Evolutionary conservation across 2,329 filamentous ascomycete species (phyloP), one percentile per base, ranked within the genome.

Genomic region (Aspergillus tanneri): DNA sequence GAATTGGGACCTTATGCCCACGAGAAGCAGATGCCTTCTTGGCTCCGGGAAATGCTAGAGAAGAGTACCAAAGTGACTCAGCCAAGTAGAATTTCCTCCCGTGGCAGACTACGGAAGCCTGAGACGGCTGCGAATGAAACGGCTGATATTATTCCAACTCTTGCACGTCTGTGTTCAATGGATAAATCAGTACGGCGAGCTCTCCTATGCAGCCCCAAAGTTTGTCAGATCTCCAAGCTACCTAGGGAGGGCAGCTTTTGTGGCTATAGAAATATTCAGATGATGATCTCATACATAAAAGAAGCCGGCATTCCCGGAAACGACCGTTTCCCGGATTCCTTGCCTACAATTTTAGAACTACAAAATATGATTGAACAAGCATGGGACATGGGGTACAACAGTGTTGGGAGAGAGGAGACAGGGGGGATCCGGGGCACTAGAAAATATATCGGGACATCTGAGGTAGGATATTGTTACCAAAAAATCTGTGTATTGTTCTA

Each of bases 251-350:
- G 90, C 18, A 88, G 90, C 5, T 97, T 97, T 66, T 97, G 92
- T 65, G 92, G 92, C 3, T 97, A 96, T 66, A 82, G 92, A 32
- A 97, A 95, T 63, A 95, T 96, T 24, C 93, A 97, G 66, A 95
- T 95, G 84, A 70, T 96, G 57, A 74, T 86, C 11, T 92, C 90
- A 0, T 91, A 89, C 65, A 82, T 96, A 16, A 81, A 85, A 49
- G 80, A 78, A 7, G 72, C 81, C 1, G 67, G 73, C 30, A 75
- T 75, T 10, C 69, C 75, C 10, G 88, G 87, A 0, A 69, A 79
- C 51, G 75, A 84, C 32, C 70, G 74, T 39, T 88, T 95, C 50
- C 68, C 74, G 1, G 72, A 74, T 4, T 74, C 72, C 1, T 73
- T 91, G 5, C 92, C 93, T 0, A 84, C 83, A 2, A 87, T 97